These are phyloP conservation scores for Trichoderma gamsii DNA, from an alignment of 495 filamentous ascomycete species.

Conservation along the genomic window DNA sequence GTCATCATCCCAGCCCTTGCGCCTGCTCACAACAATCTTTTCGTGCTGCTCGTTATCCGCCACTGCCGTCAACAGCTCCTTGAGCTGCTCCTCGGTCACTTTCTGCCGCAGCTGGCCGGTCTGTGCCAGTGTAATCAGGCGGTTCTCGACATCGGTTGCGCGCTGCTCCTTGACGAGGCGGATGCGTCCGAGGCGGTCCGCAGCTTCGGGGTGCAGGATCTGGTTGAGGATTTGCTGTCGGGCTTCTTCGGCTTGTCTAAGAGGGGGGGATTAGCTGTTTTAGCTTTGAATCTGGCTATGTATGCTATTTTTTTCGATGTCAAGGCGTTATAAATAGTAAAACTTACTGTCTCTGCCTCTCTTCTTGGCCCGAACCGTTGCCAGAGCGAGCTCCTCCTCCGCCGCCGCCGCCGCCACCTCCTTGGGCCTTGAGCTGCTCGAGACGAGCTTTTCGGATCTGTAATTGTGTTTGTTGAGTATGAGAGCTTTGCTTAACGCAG, in stretches of 20 bases:
- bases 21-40: slow-evolving; percentile 76
- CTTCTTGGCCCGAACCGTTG: slow-evolving; percentile 47
- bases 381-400: slow-evolving; percentile 32
- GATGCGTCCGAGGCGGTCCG: slow-evolving; percentile 89
- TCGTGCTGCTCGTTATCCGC: slow-evolving; percentile 64
- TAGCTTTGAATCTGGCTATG: too few relatives aligned
- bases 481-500: neutral
- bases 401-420: slow-evolving; percentile 32
- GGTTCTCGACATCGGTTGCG: slow-evolving; percentile 83
- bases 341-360: slow-evolving; percentile 59
- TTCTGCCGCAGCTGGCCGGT: slow-evolving; percentile 78
- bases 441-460: slow-evolving; percentile 86
- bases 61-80: slow-evolving; percentile 79
- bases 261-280: neutral
- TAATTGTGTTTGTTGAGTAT: slow-evolving; percentile 1
- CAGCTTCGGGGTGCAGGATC: slow-evolving; percentile 89
- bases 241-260: slow-evolving; percentile 49
- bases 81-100: slow-evolving; percentile 88
- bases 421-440: slow-evolving; percentile 78
- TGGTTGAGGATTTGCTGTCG: slow-evolving; percentile 76
- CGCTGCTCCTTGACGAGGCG: slow-evolving; percentile 91
- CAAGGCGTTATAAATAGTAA: too few relatives aligned
- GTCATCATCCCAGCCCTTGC: slow-evolving; percentile 81
- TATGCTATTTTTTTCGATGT: too few relatives aligned
- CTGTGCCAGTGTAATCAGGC: slow-evolving; percentile 86